Evolutionary conservation across 768 basidiomycete species (phyloP).

Genomic region (Mrakia blollopis): DNA sequence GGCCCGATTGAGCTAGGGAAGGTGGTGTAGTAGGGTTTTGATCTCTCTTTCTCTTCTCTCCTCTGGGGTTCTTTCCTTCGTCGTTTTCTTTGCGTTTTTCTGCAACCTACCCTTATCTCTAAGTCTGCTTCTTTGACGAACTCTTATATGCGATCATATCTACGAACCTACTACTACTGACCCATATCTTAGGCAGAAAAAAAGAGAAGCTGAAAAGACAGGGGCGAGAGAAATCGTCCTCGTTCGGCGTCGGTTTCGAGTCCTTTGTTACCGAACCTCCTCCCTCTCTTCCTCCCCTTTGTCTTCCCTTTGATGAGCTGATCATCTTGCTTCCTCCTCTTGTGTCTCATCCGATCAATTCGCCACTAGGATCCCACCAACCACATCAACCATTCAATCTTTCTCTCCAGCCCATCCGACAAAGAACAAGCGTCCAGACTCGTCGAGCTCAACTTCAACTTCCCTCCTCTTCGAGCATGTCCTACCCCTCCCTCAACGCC

Average conservation of each 20-base stretch:
- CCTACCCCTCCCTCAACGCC: slow-evolving; percentile 21
- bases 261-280: not conserved
- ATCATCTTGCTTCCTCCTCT: not conserved
- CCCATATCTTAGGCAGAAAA: too few species aligned
- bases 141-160: not conserved
- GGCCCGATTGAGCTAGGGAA: not conserved
- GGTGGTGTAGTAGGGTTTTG: not conserved
- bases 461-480: not conserved
- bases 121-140: too few species aligned
- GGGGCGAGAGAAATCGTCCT: not conserved
- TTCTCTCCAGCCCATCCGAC: too few species aligned
- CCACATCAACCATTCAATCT: not conserved
- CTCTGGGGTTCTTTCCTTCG: too few species aligned
- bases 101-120: too few species aligned
- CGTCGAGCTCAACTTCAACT: too few species aligned
- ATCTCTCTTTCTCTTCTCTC: too few species aligned
- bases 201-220: not conserved
- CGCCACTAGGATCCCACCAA: not conserved
- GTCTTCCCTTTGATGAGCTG: too few species aligned
- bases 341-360: not conserved
- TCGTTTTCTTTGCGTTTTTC: too few species aligned
- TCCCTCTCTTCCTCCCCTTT: not conserved
- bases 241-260: not conserved
- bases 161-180: too few species aligned
- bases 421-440: too few species aligned